A percentile compares a stretch with the other conserved stretches of the same genome.
phyloP scores from a whole-genome alignment of 768 basidiomycete species.

The Phallus indusiatus region DNA sequence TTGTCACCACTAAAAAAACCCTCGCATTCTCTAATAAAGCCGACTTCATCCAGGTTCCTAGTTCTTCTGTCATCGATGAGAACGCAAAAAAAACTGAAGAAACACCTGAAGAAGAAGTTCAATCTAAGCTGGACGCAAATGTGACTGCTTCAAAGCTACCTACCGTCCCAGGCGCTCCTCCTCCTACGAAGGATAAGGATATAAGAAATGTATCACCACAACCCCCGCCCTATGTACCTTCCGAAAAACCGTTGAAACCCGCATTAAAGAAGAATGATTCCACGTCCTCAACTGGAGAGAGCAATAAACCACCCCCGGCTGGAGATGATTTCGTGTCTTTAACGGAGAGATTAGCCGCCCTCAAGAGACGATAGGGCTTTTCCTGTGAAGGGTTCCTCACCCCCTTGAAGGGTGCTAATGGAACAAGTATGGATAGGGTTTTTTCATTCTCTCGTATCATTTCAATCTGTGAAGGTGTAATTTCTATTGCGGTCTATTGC shows the following conservation, averaged over 20 bases:
- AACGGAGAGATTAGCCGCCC: conserved; percentile 69
- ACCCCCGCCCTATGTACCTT: conserved; percentile 5
- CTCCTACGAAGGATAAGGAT: conserved; percentile 7
- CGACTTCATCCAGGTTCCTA: conserved; percentile 18
- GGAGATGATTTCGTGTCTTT: conserved; percentile 72
- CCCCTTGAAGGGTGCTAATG: too few relatives aligned
- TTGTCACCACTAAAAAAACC: conserved; percentile 11
- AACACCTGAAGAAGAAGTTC: conserved; percentile 40
- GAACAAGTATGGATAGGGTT: too few relatives aligned
- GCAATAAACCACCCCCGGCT: conserved; percentile 13
- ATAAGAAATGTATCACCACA: conserved; percentile 15
- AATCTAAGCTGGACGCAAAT: conserved; percentile 14
- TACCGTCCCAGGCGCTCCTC: conserved; percentile 37
- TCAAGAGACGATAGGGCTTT: conserved; percentile 74
- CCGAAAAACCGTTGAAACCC: conserved; percentile 15
- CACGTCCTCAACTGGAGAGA: background rate
- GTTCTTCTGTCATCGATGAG: conserved; percentile 23
- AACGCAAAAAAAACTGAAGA: conserved; percentile 39
- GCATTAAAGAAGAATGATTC: conserved; percentile 20
- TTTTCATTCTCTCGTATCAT: too few relatives aligned
- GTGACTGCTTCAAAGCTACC: conserved; percentile 34
- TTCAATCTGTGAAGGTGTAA: too few relatives aligned
- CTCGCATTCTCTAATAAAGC: conserved; percentile 18
- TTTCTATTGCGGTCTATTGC: too few relatives aligned
- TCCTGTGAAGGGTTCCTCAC: too few relatives aligned